These are phyloP conservation scores for Meripilus lineatus DNA, from an alignment of 1,284 basidiomycete genomes.

Conservation along the genomic window DNA sequence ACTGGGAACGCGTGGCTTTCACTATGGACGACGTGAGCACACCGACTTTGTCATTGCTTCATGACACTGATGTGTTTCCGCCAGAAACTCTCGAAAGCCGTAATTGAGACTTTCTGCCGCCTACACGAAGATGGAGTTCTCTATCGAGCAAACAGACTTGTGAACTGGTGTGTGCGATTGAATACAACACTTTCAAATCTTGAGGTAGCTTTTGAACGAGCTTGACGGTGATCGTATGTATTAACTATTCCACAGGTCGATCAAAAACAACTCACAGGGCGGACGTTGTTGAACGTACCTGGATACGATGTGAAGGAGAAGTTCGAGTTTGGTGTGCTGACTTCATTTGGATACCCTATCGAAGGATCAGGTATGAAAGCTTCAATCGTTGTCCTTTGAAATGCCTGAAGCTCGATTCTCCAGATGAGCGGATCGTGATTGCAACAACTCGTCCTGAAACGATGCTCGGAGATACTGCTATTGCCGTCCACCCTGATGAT, in stretches of 20 bases:
- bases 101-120: constrained; percentile 88
- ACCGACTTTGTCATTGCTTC: background rate
- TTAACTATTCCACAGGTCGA: constrained; percentile 61
- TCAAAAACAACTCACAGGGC: constrained; percentile 87
- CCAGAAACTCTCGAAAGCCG: constrained; percentile 79
- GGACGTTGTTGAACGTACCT: constrained; percentile 86
- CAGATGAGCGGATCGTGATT: constrained; percentile 89
- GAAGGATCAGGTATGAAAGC: constrained; percentile 65
- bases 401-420: background rate
- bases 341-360: constrained; percentile 91
- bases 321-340: constrained; percentile 97
- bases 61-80: background rate
- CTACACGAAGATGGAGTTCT: constrained; percentile 92
- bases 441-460: constrained; percentile 99
- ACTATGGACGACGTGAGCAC: constrained; percentile 84
- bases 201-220: constrained; percentile 50
- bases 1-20: constrained; percentile 93
- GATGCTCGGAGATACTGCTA: constrained; percentile 97
- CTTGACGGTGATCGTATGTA: background rate
- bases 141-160: constrained; percentile 95
- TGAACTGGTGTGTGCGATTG: constrained; percentile 97
- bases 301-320: constrained; percentile 94
- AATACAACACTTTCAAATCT: constrained; percentile 97
- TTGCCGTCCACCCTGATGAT: constrained; percentile 96
- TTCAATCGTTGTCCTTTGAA: background rate